phyloP scores from a whole-genome alignment of 1,139 yeast genomes.

The Blastobotrys aristatus region DNA sequence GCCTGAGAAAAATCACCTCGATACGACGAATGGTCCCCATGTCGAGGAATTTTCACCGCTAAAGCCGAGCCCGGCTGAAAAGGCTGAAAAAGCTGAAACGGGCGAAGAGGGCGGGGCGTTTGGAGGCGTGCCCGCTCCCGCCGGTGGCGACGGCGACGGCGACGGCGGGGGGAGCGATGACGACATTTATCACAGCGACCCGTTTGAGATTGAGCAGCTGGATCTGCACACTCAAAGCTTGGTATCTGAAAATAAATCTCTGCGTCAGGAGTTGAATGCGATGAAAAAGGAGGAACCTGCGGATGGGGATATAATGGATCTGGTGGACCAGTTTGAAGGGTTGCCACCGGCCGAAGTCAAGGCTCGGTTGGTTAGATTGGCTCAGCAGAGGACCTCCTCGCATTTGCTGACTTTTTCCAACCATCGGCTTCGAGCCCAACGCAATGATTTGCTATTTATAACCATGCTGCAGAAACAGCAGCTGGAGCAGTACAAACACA shows the following conservation, averaged over 20 bases:
- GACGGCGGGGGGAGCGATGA: neutral
- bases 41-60: constrained; percentile 8
- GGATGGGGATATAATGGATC: constrained; percentile 4
- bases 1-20: constrained; percentile 4
- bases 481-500: constrained; percentile 13
- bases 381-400: neutral
- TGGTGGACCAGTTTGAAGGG: constrained; percentile 6
- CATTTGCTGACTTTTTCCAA: constrained; percentile 4
- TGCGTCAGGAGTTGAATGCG: constrained; percentile 10
- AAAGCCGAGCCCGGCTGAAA: constrained; percentile 1
- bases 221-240: constrained; percentile 9
- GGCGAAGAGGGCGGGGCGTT: neutral
- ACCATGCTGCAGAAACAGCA: constrained; percentile 15
- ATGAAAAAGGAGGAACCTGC: neutral
- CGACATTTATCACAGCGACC: constrained; percentile 6
- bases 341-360: constrained; percentile 6
- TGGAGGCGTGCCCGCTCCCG: no score
- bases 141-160: neutral
- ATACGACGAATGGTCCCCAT: constrained; percentile 3
- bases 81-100: neutral
- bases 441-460: constrained; percentile 18
- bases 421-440: constrained; percentile 14
- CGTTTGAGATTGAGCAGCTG: constrained; percentile 13
- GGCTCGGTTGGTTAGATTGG: constrained; percentile 1
- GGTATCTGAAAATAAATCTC: constrained; percentile 12